phyloP scores from a whole-genome alignment of 2,329 filamentous ascomycete genomes.

The Harringtonia lauricola region DNA sequence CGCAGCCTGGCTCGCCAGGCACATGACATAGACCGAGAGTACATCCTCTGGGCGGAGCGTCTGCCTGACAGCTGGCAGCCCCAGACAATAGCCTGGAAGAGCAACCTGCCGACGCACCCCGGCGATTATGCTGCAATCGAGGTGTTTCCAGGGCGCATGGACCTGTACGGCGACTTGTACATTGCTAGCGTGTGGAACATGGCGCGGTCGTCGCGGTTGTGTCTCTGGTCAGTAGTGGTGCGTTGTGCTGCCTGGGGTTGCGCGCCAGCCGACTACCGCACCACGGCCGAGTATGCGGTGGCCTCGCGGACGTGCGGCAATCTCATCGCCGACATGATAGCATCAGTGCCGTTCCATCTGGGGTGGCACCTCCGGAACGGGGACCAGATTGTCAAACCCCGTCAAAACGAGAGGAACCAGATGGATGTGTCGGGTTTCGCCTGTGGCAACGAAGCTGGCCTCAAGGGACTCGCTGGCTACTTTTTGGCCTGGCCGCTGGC shows the following conservation, averaged over 20 bases:
- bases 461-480: constrained; percentile 46
- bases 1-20: constrained; percentile 39
- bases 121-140: too few relatives aligned
- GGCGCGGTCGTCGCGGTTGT: constrained; percentile 39
- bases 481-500: constrained; percentile 49
- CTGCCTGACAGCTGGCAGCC: constrained; percentile 39
- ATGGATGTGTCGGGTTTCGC: constrained; percentile 31
- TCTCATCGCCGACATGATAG: constrained; percentile 46
- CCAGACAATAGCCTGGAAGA: constrained; percentile 46
- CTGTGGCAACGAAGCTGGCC: constrained; percentile 35
- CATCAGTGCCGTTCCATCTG: constrained; percentile 49
- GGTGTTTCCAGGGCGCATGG: constrained; percentile 50
- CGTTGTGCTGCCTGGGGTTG: constrained; percentile 51
- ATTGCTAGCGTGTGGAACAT: constrained; percentile 48
- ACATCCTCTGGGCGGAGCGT: constrained; percentile 36
- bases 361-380: constrained; percentile 40
- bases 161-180: constrained; percentile 48
- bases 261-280: constrained; percentile 49
- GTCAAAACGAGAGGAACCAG: too few relatives aligned
- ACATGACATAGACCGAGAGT: constrained; percentile 40
- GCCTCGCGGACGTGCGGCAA: constrained; percentile 39
- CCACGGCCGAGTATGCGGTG: constrained; percentile 49
- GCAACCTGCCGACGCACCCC: too few relatives aligned
- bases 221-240: constrained; percentile 43
- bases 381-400: constrained; percentile 18